phyloP scores from a whole-genome alignment of 2,329 filamentous ascomycete genomes.

The Pseudofabraea citricarpa region DNA sequence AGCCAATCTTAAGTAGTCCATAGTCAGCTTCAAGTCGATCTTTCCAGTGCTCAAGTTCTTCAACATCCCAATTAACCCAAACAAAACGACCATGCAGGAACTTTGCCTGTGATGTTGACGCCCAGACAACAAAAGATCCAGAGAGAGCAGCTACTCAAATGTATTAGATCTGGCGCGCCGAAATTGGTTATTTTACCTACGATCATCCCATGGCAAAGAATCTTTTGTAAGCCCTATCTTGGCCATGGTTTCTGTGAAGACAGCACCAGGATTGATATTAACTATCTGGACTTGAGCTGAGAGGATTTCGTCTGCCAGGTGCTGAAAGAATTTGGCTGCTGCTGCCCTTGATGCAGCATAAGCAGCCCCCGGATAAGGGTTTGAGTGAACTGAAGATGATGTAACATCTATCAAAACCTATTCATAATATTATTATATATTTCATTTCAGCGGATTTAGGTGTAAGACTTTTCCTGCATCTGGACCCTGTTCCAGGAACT shows the following conservation, averaged over 20 bases:
- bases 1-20: not conserved
- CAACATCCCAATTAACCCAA: conserved; percentile 11
- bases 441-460: not conserved
- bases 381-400: not conserved
- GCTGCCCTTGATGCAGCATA: not conserved
- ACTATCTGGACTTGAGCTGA: conserved; percentile 33
- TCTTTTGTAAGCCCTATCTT: not conserved
- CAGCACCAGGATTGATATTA: conserved; percentile 34
- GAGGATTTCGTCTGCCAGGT: conserved; percentile 6
- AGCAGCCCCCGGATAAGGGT: not conserved
- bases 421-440: not conserved
- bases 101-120: conserved; percentile 2
- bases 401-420: conserved; percentile 1
- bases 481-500: not conserved
- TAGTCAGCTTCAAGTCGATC: not conserved
- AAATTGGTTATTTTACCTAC: not conserved
- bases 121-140: conserved; percentile 9
- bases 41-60: conserved; percentile 4
- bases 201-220: not conserved
- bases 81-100: conserved; percentile 12
- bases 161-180: not conserved
- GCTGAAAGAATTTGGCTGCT: not conserved
- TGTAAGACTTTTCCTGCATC: not conserved
- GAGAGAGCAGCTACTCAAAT: conserved; percentile 1
- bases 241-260: conserved; percentile 27